Conservation (phyloP, 352 stramenopile genomes). For the Phytophthora aleatoria region DNA sequence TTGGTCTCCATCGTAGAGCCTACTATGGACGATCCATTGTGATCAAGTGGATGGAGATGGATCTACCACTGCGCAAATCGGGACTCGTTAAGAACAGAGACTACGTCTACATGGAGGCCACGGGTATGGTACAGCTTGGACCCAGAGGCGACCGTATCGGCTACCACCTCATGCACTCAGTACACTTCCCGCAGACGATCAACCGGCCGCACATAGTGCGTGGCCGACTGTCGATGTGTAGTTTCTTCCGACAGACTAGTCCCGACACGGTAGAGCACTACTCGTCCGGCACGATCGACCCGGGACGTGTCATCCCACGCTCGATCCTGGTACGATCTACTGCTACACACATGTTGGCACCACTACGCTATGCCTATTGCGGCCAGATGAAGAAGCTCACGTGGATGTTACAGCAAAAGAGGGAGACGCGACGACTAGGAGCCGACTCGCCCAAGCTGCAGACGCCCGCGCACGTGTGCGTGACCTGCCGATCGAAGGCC, state of each 20-base stretch:
- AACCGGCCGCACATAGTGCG: conserved; percentile 28
- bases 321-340: conserved; percentile 35
- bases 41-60: conserved; percentile 46
- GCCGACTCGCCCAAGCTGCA: background rate
- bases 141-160: conserved; percentile 51
- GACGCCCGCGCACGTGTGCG: conserved; percentile 17
- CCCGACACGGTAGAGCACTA: conserved; percentile 40
- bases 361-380: conserved; percentile 37
- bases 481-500: conserved; percentile 37
- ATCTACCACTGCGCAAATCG: conserved; percentile 29
- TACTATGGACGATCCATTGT: conserved; percentile 55
- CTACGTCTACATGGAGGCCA: conserved; percentile 57
- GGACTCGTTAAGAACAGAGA: conserved; percentile 46
- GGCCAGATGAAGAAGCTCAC: conserved; percentile 50
- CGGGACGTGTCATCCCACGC: conserved; percentile 40
- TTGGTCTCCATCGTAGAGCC: conserved; percentile 46
- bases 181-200: conserved; percentile 47
- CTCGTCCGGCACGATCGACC: conserved; percentile 40
- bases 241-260: conserved; percentile 39
- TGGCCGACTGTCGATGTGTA: conserved; percentile 39
- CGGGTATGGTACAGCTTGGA: conserved; percentile 40
- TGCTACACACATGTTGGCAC: conserved; percentile 24
- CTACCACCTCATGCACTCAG: conserved; percentile 66
- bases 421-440: conserved; percentile 17
- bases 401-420: conserved; percentile 41